Evolutionary conservation across 106 monocot genomes (phyloP).

Genomic region (Dendrobium nobile): DNA sequence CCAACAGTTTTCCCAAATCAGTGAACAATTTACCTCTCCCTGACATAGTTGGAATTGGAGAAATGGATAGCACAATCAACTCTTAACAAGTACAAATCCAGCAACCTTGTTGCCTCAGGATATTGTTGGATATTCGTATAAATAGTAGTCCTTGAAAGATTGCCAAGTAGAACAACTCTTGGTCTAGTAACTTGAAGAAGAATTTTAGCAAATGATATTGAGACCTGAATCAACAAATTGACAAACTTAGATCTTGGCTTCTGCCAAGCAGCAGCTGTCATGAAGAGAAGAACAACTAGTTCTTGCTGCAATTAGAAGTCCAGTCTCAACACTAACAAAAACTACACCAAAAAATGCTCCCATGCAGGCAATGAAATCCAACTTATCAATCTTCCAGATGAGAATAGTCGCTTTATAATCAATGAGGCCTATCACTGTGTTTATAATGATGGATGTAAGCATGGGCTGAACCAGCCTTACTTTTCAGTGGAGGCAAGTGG

Average conservation of each 20-base stretch:
- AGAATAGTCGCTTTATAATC: conserved; percentile 59
- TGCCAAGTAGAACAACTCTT: conserved; percentile 37
- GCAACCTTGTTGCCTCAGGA: conserved; percentile 40
- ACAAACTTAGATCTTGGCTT: background rate
- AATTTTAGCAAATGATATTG: conserved; percentile 47
- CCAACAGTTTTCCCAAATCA: too few species aligned
- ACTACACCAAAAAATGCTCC: conserved; percentile 91
- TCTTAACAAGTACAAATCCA: conserved; percentile 41
- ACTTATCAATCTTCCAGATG: conserved; percentile 86
- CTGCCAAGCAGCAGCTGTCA: background rate
- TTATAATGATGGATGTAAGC: conserved; percentile 70
- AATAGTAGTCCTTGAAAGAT: conserved; percentile 30
- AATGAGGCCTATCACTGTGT: conserved; percentile 59
- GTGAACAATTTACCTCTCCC: conserved; percentile 24
- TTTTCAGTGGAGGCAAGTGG: too few species aligned
- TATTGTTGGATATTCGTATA: conserved; percentile 48
- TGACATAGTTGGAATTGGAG: conserved; percentile 45
- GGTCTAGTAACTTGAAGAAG: conserved; percentile 48
- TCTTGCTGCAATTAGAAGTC: conserved; percentile 71
- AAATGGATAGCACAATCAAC: conserved; percentile 48
- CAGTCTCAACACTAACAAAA: conserved; percentile 71
- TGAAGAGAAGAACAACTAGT: background rate
- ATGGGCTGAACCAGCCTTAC: too few species aligned
- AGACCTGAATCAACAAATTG: conserved; percentile 18
- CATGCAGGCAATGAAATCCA: conserved; percentile 80